Percentiles rank a stretch among this genome's conserved stretches.
phyloP scores from a whole-genome alignment of 2,329 filamentous ascomycete genomes.

The Fusarium subtropicale region DNA sequence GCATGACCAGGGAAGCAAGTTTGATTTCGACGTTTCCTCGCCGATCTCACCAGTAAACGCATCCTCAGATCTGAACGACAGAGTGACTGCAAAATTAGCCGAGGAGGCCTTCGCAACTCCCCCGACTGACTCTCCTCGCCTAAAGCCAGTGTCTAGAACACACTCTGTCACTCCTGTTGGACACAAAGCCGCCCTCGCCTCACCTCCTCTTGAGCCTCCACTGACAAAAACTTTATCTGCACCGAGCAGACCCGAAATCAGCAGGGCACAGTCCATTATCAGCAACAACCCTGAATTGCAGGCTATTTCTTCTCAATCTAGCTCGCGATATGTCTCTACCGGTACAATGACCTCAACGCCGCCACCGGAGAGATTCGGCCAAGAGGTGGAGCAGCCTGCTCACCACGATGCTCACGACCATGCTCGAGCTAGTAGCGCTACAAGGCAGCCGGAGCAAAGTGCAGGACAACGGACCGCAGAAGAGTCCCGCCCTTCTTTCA shows the following conservation, averaged over 20 bases:
- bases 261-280: constrained; percentile 72
- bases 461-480: constrained; percentile 29
- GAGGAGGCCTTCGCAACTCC: constrained; percentile 82
- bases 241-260: constrained; percentile 62
- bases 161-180: constrained; percentile 49
- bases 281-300: constrained; percentile 71
- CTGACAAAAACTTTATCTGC: constrained; percentile 56
- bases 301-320: constrained; percentile 63
- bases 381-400: constrained; percentile 25
- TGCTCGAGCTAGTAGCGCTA: constrained; percentile 46
- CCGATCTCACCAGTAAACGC: constrained; percentile 63
- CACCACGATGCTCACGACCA: constrained; percentile 42
- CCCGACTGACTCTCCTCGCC: constrained; percentile 35
- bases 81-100: constrained; percentile 79
- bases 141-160: constrained; percentile 43
- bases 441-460: constrained; percentile 42
- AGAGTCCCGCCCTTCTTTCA: constrained; percentile 36
- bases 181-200: constrained; percentile 38
- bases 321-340: constrained; percentile 62
- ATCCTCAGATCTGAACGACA: constrained; percentile 63
- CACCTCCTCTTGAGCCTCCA: constrained; percentile 47
- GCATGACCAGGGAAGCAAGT: constrained; percentile 85
- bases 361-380: constrained; percentile 57
- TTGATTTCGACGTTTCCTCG: constrained; percentile 79
- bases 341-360: constrained; percentile 83